These are phyloP conservation scores for Trichophyton mentagrophytes DNA, from an alignment of 2,329 filamentous ascomycete genomes.

Conservation along the genomic window DNA sequence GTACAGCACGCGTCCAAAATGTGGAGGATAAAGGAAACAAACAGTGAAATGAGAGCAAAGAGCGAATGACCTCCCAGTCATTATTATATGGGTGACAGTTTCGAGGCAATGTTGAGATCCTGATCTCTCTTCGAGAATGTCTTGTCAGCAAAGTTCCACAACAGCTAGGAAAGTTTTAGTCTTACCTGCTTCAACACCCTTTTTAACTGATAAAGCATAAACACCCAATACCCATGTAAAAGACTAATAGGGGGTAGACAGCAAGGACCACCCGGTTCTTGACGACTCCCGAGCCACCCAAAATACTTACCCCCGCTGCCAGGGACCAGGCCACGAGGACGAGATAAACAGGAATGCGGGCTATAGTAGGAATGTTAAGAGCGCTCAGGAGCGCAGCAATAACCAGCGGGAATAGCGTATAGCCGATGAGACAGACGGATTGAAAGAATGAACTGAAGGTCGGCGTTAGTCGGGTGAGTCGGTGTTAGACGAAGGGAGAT, in stretches of 20 bases:
- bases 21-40: not conserved
- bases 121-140: not conserved
- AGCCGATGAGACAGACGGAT: conserved; percentile 94
- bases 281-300: conserved; percentile 88
- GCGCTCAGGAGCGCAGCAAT: conserved; percentile 84
- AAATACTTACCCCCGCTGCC: conserved; percentile 87
- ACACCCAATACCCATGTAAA: conserved; percentile 85
- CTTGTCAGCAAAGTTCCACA: not conserved
- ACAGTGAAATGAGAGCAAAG: not conserved
- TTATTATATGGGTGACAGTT: not conserved
- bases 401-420: conserved; percentile 92
- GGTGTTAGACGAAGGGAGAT: not conserved
- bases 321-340: conserved; percentile 84
- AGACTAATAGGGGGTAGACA: conserved; percentile 88
- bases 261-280: conserved; percentile 89
- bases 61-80: not conserved
- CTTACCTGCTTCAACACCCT: not conserved
- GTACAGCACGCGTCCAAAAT: not conserved
- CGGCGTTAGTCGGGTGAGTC: not conserved
- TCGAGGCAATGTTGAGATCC: not conserved
- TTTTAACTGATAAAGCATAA: conserved; percentile 86
- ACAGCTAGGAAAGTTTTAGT: not conserved
- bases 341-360: conserved; percentile 80
- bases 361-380: conserved; percentile 62
- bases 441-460: conserved; percentile 78